Evolutionary conservation across 305 asterid species (phyloP).

Genomic region (Fraxinus dipetala): DNA sequence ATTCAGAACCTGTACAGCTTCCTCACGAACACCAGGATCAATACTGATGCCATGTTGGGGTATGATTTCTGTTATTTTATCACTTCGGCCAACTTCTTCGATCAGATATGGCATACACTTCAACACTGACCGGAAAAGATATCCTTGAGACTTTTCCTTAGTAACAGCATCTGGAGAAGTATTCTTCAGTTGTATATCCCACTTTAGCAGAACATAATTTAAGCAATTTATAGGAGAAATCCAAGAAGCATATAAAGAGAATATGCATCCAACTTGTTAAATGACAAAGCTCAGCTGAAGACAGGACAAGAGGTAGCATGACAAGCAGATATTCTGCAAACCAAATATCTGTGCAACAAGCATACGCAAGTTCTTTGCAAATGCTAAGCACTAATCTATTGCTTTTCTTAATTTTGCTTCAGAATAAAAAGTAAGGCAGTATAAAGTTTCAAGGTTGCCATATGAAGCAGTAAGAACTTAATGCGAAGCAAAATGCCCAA

Average conservation of each 20-base stretch:
- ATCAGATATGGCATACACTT: constrained; percentile 99
- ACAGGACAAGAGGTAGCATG: constrained; percentile 8
- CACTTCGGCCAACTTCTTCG: constrained; percentile 98
- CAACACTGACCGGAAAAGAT: constrained; percentile 92
- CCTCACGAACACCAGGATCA: constrained; percentile 99
- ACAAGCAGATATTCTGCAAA: constrained; percentile 5
- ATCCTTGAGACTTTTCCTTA: constrained; percentile 96
- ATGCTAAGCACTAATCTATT: constrained; percentile 14
- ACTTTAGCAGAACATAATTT: constrained; percentile 18
- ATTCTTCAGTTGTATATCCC: constrained; percentile 33
- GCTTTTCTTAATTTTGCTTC: not conserved
- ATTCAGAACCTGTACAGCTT: constrained; percentile 94
- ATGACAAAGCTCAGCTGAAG: constrained; percentile 13
- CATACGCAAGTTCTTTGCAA: not conserved
- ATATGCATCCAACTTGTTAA: constrained; percentile 15
- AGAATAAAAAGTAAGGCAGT: constrained; percentile 22
- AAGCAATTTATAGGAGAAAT: constrained; percentile 20
- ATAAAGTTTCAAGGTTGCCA: constrained; percentile 10
- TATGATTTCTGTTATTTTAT: constrained; percentile 92
- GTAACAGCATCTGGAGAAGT: constrained; percentile 78
- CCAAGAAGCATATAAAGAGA: constrained; percentile 25
- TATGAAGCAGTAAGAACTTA: not conserved
- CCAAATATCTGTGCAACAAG: constrained; percentile 19
- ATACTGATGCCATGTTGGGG: constrained; percentile 99
- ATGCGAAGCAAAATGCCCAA: constrained; percentile 8